Base-by-base conservation (phyloP, 208 protist species). In the Crithidia brevicula region DNA sequence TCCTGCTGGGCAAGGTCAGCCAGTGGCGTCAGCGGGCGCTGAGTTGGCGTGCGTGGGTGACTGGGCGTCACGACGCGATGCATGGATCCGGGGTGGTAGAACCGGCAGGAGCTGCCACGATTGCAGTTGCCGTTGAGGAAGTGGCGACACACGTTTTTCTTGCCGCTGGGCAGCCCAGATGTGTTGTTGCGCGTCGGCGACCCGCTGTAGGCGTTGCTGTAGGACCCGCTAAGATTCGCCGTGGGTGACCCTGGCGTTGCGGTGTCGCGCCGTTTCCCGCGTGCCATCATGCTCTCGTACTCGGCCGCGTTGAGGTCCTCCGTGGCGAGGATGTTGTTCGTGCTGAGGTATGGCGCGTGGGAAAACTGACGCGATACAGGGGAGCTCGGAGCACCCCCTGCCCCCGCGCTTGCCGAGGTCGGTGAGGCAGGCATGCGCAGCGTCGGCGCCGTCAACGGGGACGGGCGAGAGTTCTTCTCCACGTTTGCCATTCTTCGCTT, bases 51-150 rank as follows among this genome's bases (percentile, higher is more conserved):
- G 15, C 67, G 71, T 34, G 61, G 51, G 46, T 36, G 49, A 11
- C 60, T 58, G 38, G 74, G 66, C 22, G 72, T 67, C 30, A 86
- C 60, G 40, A 86, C 80, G 53, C 71, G 72, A 16, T 84, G 85
- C 13, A 63, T 81, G n/a, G 61, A 60, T 2, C 74, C 74, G 1
- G 81, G 78, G 62, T 88, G 81, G 47, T 75, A 72, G 53, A 91
- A 91, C 33, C 79, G 81, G 53, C 85, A 88, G 8, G 74, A 73
- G 59, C 70, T 82, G 46, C 85, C 85, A 15, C 82, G 82, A 53
- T 87, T 91, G 71, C 81, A 91, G 33, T 63, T 81, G 53, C 85
- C 81, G 18, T 81, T 77, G 4, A 84, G 31, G 52, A 83, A 85
- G 58, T 91, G 81, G 1, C 85, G 71, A 46, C 85, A 91, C 18